Conservation (phyloP, 768 basidiomycete species). For the Leccinum sublutescens region DNA sequence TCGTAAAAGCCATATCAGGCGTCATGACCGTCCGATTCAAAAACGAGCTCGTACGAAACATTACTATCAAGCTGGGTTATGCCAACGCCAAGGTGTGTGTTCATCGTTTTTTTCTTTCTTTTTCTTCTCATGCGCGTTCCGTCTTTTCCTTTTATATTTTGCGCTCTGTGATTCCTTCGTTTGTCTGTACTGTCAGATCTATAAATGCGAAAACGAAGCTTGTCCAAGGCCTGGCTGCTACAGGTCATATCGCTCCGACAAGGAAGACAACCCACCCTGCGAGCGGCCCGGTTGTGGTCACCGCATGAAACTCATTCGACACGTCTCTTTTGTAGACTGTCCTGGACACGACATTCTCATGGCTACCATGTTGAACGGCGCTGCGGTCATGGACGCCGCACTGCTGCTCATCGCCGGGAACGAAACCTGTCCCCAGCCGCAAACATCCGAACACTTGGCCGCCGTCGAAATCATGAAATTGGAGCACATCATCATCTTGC, state of each 20-base stretch:
- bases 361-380: conserved; percentile 98
- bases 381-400: conserved; percentile 99
- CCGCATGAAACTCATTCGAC: conserved; percentile 72
- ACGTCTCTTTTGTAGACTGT: conserved; percentile 98
- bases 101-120: neutral
- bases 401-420: conserved; percentile 94
- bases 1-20: conserved; percentile 98
- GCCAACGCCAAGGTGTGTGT: conserved; percentile 92
- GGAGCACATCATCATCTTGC: conserved; percentile 94
- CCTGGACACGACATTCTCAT: conserved; percentile 99
- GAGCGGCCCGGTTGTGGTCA: conserved; percentile 90
- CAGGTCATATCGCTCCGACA: conserved; percentile 89
- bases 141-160: neutral
- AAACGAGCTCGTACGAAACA: conserved; percentile 98
- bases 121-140: neutral
- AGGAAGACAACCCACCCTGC: conserved; percentile 92
- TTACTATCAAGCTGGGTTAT: conserved; percentile 88
- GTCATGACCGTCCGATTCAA: conserved; percentile 99
- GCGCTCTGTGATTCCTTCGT: neutral
- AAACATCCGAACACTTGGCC: conserved; percentile 97
- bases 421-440: conserved; percentile 98
- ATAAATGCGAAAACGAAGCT: conserved; percentile 92
- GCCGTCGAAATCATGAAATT: conserved; percentile 99
- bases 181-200: conserved; percentile 63
- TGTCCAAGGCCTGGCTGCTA: conserved; percentile 65